These are phyloP conservation scores for Candida glaebosa DNA, from an alignment of 805 yeast genomes.

Conservation along the genomic window DNA sequence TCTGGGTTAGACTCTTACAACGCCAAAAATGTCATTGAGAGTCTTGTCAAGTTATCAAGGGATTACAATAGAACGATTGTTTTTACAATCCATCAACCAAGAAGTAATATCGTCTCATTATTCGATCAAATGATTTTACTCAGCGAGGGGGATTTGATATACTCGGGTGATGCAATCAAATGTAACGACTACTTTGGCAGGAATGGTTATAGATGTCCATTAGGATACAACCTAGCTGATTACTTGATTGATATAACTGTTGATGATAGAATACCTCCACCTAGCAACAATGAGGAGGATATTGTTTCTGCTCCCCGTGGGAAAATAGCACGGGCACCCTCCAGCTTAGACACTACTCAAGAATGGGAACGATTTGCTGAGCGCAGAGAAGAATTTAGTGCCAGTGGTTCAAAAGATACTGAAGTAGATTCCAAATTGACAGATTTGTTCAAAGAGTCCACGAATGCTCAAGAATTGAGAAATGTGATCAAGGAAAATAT, in stretches of 20 bases:
- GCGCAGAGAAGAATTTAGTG: constrained; percentile 65
- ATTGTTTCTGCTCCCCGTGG: constrained; percentile 26
- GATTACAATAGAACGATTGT: constrained; percentile 83
- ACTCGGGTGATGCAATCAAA: constrained; percentile 78
- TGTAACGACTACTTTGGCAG: constrained; percentile 72
- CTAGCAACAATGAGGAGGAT: constrained; percentile 20
- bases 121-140: constrained; percentile 80
- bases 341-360: constrained; percentile 56
- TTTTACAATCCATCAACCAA: constrained; percentile 94
- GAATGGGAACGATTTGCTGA: constrained; percentile 88
- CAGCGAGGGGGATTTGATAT: constrained; percentile 81
- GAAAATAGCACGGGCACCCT: constrained; percentile 20
- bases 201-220: constrained; percentile 79
- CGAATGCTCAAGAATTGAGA: constrained; percentile 37
- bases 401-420: constrained; percentile 20
- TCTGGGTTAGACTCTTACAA: constrained; percentile 94
- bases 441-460: constrained; percentile 33
- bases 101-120: constrained; percentile 89
- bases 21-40: constrained; percentile 87
- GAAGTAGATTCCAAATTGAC: constrained; percentile 29
- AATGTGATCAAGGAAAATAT: constrained; percentile 31
- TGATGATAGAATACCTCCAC: constrained; percentile 36
- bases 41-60: constrained; percentile 73
- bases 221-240: constrained; percentile 92
- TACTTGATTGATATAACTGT: constrained; percentile 88